Conservation (phyloP, 305 asterid genomes). For the Ajuga reptans region DNA sequence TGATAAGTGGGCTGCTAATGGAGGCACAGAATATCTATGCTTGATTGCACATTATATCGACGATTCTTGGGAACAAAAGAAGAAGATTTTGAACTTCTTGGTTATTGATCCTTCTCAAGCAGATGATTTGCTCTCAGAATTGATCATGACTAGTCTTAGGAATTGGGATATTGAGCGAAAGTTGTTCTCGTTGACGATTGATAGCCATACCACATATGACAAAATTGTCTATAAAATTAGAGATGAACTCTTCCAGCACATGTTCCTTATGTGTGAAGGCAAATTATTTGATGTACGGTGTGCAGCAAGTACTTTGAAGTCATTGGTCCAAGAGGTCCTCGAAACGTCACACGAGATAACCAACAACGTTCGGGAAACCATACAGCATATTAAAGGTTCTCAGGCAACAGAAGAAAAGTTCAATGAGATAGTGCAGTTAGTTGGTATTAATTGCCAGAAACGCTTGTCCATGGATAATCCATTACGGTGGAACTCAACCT, state of each 20-base stretch:
- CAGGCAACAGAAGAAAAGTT: conserved; percentile 62
- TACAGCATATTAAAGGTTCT: conserved; percentile 58
- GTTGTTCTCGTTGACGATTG: conserved; percentile 72
- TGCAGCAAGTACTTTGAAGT: conserved; percentile 72
- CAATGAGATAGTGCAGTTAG: conserved; percentile 54
- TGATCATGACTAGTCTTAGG: conserved; percentile 56
- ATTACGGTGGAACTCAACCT: conserved; percentile 72
- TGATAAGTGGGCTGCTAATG: conserved; percentile 60
- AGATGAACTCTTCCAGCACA: conserved; percentile 68
- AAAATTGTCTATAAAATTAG: conserved; percentile 51
- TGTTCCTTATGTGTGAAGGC: conserved; percentile 78
- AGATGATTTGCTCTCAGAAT: conserved; percentile 56
- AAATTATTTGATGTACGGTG: conserved; percentile 78
- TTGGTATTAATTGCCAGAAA: conserved; percentile 46
- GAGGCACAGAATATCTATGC: conserved; percentile 56
- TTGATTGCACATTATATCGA: conserved; percentile 75
- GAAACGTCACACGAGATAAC: conserved; percentile 54
- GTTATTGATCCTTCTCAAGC: conserved; percentile 59
- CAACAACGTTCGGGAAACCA: conserved; percentile 58
- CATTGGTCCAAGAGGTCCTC: conserved; percentile 66
- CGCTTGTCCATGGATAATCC: conserved; percentile 50
- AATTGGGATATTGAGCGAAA: conserved; percentile 83
- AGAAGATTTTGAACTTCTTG: conserved; percentile 60
- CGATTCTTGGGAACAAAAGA: conserved; percentile 68
- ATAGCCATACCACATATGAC: conserved; percentile 50